Conservation (phyloP, 495 filamentous ascomycete species). For the Cairneyella variabilis region DNA sequence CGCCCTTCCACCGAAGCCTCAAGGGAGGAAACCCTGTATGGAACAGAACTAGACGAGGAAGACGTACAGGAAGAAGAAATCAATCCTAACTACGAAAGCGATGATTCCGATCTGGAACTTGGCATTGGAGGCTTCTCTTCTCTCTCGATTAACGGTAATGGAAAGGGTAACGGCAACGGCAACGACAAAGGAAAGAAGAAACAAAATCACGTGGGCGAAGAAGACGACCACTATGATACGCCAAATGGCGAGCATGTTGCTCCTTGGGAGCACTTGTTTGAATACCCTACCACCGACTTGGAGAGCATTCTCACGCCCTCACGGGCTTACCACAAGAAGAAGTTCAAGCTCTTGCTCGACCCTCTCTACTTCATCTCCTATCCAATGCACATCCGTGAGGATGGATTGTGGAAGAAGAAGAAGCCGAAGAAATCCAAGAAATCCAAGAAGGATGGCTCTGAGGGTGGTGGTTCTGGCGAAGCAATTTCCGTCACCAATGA, state of each 20-base stretch:
- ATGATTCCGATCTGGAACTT: constrained; percentile 23
- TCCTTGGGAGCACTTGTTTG: constrained; percentile 76
- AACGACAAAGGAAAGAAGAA: background rate
- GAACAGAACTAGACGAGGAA: constrained; percentile 25
- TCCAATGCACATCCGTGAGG: constrained; percentile 81
- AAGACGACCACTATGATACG: constrained; percentile 49
- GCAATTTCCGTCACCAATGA: constrained; percentile 14
- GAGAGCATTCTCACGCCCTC: constrained; percentile 81
- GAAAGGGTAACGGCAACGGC: too few species aligned
- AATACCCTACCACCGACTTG: constrained; percentile 71
- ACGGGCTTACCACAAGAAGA: constrained; percentile 75
- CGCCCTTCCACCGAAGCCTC: constrained; percentile 40
- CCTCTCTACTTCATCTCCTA: constrained; percentile 80
- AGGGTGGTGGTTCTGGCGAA: background rate
- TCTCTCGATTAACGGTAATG: background rate
- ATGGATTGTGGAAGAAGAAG: constrained; percentile 85
- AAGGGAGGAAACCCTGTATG: constrained; percentile 6
- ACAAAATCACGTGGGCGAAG: constrained; percentile 32
- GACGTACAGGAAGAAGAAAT: constrained; percentile 26
- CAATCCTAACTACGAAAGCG: constrained; percentile 20
- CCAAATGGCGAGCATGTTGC: constrained; percentile 50
- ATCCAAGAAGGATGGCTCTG: constrained; percentile 13
- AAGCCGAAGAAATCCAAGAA: constrained; percentile 43
- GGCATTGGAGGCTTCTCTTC: constrained; percentile 1
- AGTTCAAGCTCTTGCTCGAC: constrained; percentile 84